Conservation (phyloP, 306 rosid genomes). For the Ormosia emarginata region DNA sequence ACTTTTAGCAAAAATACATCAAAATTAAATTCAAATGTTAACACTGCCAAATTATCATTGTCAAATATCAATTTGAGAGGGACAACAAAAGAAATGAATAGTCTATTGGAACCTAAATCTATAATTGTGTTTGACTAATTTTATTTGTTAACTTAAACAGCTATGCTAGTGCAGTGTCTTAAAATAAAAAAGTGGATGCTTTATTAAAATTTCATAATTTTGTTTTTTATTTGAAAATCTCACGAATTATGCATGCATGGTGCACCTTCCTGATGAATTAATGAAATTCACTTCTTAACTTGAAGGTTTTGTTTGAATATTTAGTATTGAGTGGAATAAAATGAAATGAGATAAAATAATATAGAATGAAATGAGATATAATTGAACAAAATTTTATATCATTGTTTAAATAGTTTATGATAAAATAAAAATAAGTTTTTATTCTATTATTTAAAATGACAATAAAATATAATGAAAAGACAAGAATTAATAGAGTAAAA, state of each 20-base stretch:
- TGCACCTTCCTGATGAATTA: not conserved
- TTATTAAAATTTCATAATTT: not conserved
- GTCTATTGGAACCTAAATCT: not conserved
- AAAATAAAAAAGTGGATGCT: not conserved
- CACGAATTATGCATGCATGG: not conserved
- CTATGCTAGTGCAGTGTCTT: not conserved
- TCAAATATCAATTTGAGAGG: not conserved
- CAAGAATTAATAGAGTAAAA: no score
- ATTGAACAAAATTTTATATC: no score
- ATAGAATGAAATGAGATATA: no score
- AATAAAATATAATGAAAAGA: no score
- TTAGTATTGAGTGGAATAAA: no score
- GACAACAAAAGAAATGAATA: not conserved
- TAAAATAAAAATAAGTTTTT: no score
- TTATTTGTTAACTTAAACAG: slow-evolving; percentile 1
- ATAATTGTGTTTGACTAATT: slow-evolving; percentile 10
- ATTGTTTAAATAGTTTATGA: no score
- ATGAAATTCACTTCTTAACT: not conserved
- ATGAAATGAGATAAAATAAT: no score
- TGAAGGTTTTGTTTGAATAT: no score
- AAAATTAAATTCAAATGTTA: not conserved
- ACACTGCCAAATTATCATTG: not conserved
- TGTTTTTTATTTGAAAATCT: no score
- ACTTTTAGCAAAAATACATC: no score
- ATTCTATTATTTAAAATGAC: no score